Conservation (phyloP, 257 asterid species). For the Petunia secreta region DNA sequence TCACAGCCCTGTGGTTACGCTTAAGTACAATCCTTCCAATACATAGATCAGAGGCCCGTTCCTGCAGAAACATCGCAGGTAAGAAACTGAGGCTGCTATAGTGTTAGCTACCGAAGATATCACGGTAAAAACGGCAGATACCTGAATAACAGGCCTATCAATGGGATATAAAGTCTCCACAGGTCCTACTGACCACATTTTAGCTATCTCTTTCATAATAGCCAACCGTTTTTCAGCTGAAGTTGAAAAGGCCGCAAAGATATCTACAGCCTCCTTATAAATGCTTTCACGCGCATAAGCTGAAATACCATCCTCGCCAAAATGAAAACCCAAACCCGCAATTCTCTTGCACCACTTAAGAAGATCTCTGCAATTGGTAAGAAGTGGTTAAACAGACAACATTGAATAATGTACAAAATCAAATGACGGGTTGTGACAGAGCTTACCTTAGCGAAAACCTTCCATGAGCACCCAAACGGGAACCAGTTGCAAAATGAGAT, state of each 20-base stretch:
- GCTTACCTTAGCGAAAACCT: constrained; percentile 82
- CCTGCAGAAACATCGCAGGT: constrained; percentile 47
- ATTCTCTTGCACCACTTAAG: constrained; percentile 91
- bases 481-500: constrained; percentile 46
- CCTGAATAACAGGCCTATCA: constrained; percentile 80
- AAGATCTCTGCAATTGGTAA: constrained; percentile 68
- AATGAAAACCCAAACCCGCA: constrained; percentile 47
- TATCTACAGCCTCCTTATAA: constrained; percentile 84
- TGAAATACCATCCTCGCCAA: constrained; percentile 46
- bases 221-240: constrained; percentile 64
- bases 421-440: neutral
- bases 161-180: constrained; percentile 68
- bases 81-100: constrained; percentile 18
- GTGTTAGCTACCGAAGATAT: neutral
- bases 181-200: constrained; percentile 56
- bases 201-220: constrained; percentile 73
- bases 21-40: constrained; percentile 67
- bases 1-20: constrained; percentile 49
- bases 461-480: constrained; percentile 50
- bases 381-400: constrained; percentile 27
- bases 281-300: constrained; percentile 54
- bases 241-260: constrained; percentile 82
- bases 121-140: constrained; percentile 26
- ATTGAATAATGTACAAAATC: constrained; percentile 10
- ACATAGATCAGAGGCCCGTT: constrained; percentile 47